Percentiles rank a stretch among this genome's conserved stretches.
These are phyloP conservation scores for Alternaria ventricosa DNA, from an alignment of 2,329 filamentous ascomycete genomes.

Conservation along the genomic window DNA sequence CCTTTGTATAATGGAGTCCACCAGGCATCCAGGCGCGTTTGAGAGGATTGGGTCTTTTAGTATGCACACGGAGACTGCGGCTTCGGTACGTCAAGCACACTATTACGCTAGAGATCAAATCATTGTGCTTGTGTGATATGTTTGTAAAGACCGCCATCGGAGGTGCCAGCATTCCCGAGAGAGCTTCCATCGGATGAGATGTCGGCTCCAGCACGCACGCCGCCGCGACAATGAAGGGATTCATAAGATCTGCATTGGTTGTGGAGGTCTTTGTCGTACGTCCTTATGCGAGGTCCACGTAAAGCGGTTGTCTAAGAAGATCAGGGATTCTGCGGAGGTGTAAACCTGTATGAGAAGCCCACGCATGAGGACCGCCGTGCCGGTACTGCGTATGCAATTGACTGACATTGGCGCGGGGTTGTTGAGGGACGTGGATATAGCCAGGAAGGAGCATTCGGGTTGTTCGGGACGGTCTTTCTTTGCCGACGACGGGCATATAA, in stretches of 20 bases:
- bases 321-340: neutral
- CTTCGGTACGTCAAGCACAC: neutral
- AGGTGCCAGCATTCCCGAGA: neutral
- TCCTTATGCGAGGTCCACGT: neutral
- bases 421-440: neutral
- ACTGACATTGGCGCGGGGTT: neutral
- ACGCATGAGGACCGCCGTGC: neutral
- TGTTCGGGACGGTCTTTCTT: neutral
- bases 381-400: neutral
- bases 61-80: rapidly evolving
- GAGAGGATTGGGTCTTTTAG: neutral
- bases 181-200: neutral
- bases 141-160: neutral
- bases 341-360: neutral
- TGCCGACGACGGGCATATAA: neutral
- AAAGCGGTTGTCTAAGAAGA: neutral
- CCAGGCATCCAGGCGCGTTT: neutral
- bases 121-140: neutral
- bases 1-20: neutral
- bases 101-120: neutral
- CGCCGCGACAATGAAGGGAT: neutral
- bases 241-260: neutral
- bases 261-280: neutral
- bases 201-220: neutral
- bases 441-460: neutral